Evolutionary conservation across 805 yeast species (phyloP).

Genomic region (Spathaspora boniae): DNA sequence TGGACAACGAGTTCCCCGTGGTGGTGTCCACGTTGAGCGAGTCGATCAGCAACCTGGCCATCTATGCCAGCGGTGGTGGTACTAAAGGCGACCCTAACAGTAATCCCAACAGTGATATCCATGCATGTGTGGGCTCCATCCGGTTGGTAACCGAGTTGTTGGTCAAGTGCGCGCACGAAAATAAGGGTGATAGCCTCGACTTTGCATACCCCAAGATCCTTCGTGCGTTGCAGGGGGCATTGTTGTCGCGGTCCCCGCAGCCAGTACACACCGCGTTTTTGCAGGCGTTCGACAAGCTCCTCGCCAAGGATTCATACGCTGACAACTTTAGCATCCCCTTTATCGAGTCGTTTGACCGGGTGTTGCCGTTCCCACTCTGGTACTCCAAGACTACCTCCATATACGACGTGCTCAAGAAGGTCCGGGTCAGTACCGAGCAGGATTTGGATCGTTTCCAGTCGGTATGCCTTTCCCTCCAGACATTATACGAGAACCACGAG

Average conservation of each 20-base stretch:
- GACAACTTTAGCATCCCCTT: constrained; percentile 14
- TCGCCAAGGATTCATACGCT: constrained; percentile 24
- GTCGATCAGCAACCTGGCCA: constrained; percentile 17
- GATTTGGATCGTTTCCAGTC: constrained; percentile 31
- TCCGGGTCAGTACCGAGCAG: constrained; percentile 22
- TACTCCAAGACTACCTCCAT: constrained; percentile 37
- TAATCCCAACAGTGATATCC: constrained; percentile 12
- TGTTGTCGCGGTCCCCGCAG: constrained; percentile 32
- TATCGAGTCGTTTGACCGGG: constrained; percentile 15
- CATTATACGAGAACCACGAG: constrained; percentile 25
- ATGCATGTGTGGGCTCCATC: constrained; percentile 38
- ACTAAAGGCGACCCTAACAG: not conserved
- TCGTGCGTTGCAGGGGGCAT: constrained; percentile 25
- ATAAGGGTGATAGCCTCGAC: constrained; percentile 15
- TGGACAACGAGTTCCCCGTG: constrained; percentile 32
- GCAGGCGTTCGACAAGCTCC: constrained; percentile 35
- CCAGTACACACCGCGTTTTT: constrained; percentile 41
- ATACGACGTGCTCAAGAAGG: constrained; percentile 29
- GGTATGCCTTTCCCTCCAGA: constrained; percentile 32
- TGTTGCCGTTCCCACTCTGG: constrained; percentile 43
- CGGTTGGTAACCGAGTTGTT: constrained; percentile 31
- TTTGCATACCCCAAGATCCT: constrained; percentile 25
- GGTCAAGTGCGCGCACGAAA: constrained; percentile 21
- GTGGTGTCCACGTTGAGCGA: constrained; percentile 18
- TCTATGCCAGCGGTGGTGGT: no score